Base-by-base conservation (phyloP, 2,329 filamentous ascomycete genomes). In the Diplodia mutila region DNA sequence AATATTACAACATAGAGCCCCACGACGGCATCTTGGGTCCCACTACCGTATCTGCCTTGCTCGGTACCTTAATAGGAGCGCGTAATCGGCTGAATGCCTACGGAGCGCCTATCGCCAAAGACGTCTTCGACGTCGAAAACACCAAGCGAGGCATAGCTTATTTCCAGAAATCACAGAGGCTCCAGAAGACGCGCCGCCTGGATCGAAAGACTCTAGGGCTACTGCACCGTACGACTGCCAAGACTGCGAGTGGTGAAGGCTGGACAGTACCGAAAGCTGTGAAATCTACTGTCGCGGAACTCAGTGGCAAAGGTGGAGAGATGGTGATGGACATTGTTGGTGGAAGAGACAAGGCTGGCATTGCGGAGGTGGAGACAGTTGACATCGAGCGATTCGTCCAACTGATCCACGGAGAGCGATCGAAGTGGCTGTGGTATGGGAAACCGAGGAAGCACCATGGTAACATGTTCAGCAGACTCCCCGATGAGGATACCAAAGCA, bases 251-350 rank as follows among this genome's bases (percentile, higher is more conserved):
- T 61, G 91, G 92, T 39, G 93, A 97, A 75, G 91, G 91, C 2
- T 97, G 94, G 92, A 91, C 90, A 18, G 92, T 96, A n/a, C 92
- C 93, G 61, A 90, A 92, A 74, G 94, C 94, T 21, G 93, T 99
- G 73, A 98, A 98, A 77, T 97, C 93, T 3, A 97, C 94, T 0
- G 91, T 98, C 55, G 93, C 91, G 21, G 95, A 97, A 78, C 88
- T 99, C 48, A 93, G 93, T 72, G 94, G 95, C 16, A 97, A 97
- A 77, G 90, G 94, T 65, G 94, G 94, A 57, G 94, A 97, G 77
- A 91, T 97, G 81, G 90, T 97, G 55, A 93, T 97, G 84, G 94
- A 93, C n/a, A 96, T 97, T 84, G 93, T 97, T 6, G 91, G 91
- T 29, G 81, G 83, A 39, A 89, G 90, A 57, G 93, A 97, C 72